Percentiles rank a stretch among this genome's conserved stretches.
Evolutionary conservation across 2,329 filamentous ascomycete genomes (phyloP).

Genomic region (Sphaerulina populicola): DNA sequence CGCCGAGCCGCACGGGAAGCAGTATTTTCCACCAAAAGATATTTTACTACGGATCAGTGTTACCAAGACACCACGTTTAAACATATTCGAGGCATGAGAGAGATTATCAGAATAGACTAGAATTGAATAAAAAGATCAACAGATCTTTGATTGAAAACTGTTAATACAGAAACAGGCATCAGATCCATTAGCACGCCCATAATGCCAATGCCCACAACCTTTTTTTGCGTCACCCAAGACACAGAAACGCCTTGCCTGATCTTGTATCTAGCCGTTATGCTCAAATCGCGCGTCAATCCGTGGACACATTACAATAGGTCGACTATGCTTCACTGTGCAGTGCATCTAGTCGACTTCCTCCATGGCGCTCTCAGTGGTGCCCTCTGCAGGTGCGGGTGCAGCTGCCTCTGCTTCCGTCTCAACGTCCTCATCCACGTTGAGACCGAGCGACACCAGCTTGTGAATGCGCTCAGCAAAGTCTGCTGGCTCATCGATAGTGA

Average conservation of each 20-base stretch:
- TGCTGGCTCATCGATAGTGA: conserved; percentile 98
- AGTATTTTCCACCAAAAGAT: no score
- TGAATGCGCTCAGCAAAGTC: conserved; percentile 98
- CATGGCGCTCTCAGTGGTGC: conserved; percentile 85
- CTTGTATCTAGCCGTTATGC: conserved; percentile 17
- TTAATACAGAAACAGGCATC: conserved; percentile 13
- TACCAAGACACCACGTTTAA: no score
- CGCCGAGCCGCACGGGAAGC: not conserved
- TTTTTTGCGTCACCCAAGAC: conserved; percentile 10
- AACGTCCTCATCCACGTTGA: conserved; percentile 93
- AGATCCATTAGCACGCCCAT: not conserved
- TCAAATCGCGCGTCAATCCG: conserved; percentile 14
- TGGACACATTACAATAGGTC: conserved; percentile 18
- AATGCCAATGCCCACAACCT: conserved; percentile 11
- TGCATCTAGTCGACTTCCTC: conserved; percentile 91
- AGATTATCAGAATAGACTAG: not conserved
- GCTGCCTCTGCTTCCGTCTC: conserved; percentile 57
- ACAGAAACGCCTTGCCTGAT: conserved; percentile 11
- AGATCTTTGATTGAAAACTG: conserved; percentile 10
- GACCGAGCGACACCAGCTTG: conserved; percentile 95
- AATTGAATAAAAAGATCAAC: not conserved
- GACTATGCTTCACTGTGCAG: conserved; percentile 7
- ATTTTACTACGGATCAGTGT: no score
- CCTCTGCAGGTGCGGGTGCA: conserved; percentile 53
- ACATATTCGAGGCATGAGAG: no score